Conservation (phyloP, 768 basidiomycete species). For the Tylopilus subfusipes region DNA sequence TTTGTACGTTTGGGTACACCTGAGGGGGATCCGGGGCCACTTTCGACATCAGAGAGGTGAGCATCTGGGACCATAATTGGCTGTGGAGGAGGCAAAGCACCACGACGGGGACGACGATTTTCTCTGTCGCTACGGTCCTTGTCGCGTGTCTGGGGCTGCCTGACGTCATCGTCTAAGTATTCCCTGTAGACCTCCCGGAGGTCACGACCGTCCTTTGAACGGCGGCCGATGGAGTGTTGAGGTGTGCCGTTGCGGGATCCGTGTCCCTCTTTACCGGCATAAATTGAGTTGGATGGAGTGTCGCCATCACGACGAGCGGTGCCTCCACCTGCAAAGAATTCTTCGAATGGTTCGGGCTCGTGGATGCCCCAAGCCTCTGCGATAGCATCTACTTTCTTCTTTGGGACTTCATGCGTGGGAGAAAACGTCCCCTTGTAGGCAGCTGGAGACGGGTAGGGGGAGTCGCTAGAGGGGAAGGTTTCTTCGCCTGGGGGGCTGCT, state of each 20-base stretch:
- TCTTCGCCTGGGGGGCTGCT: conserved; percentile 39
- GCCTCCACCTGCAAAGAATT: conserved; percentile 82
- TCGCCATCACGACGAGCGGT: conserved; percentile 43
- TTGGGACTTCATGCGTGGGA: conserved; percentile 54
- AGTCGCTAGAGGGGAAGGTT: conserved; percentile 36
- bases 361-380: conserved; percentile 94
- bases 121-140: conserved; percentile 36
- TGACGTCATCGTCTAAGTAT: conserved; percentile 39
- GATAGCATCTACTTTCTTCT: conserved; percentile 85
- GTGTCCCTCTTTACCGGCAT: conserved; percentile 58
- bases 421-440: conserved; percentile 43
- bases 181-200: conserved; percentile 44
- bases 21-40: conserved; percentile 39
- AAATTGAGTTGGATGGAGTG: conserved; percentile 66
- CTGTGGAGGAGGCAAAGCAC: conserved; percentile 71
- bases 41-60: conserved; percentile 36
- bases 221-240: conserved; percentile 34
- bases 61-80: conserved; percentile 75
- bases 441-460: conserved; percentile 51
- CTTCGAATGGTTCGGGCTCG: conserved; percentile 88
- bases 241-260: conserved; percentile 34
- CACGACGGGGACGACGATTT: conserved; percentile 42
- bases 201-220: conserved; percentile 50
- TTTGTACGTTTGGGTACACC: conserved; percentile 66
- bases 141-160: conserved; percentile 24